Percentiles rank a stretch among this genome's conserved stretches.
phyloP scores from a whole-genome alignment of 1,284 basidiomycete genomes.

The Cryptococcus floricola region DNA sequence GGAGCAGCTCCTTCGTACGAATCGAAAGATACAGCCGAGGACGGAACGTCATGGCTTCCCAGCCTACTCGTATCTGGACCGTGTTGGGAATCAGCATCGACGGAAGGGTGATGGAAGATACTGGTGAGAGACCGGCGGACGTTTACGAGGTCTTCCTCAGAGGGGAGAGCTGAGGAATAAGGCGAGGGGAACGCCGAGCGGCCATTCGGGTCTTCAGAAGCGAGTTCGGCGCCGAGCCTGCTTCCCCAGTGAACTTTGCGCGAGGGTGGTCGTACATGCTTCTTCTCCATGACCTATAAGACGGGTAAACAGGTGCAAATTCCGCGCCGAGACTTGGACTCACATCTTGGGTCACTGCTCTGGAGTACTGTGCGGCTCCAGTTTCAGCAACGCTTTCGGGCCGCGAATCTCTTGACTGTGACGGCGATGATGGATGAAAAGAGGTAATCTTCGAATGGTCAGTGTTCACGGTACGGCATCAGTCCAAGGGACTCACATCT shows the following conservation, averaged over 20 bases:
- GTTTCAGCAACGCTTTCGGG: no score
- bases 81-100: neutral
- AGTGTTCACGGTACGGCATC: no score
- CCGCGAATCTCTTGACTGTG: no score
- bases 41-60: conserved; percentile 5
- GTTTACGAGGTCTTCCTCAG: neutral
- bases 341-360: no score
- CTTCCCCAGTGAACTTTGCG: neutral
- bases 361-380: no score
- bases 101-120: neutral
- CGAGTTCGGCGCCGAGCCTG: neutral
- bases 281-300: no score
- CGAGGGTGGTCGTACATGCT: no score
- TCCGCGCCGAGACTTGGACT: no score
- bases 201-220: neutral
- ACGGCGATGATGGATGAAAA: no score
- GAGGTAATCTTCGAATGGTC: no score
- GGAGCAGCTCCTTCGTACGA: conserved; percentile 4
- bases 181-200: neutral
- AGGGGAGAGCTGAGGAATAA: neutral
- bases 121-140: neutral
- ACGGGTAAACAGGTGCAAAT: no score
- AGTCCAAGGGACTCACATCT: no score
- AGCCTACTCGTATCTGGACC: neutral
- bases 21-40: conserved; percentile 5